phyloP scores from a whole-genome alignment of 108 stramenopile species.

The Chaetoceros muelleri region DNA sequence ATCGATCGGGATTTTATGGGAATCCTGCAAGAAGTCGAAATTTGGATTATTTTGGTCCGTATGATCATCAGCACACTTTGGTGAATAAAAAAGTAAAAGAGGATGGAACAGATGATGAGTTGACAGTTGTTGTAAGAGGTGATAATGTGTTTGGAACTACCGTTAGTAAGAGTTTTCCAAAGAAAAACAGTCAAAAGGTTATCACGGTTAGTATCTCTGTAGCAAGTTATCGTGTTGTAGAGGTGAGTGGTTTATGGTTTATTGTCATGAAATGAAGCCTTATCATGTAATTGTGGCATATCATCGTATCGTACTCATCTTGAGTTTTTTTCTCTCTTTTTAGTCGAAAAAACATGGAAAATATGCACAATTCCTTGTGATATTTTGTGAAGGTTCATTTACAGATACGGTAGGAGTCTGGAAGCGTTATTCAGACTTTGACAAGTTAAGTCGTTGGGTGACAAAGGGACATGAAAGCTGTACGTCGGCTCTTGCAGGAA shows the following conservation, averaged over 20 bases:
- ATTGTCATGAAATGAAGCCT: background rate
- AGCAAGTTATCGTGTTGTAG: conserved; percentile 81
- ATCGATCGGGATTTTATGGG: background rate
- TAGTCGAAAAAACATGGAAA: conserved; percentile 71
- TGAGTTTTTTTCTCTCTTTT: conserved; percentile 1
- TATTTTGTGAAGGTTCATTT: conserved; percentile 73
- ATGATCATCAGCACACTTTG: conserved; percentile 27
- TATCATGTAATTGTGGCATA: background rate
- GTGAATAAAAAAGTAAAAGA: conserved; percentile 40
- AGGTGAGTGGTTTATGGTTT: conserved; percentile 23
- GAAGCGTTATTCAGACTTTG: conserved; percentile 86
- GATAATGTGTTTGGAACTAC: conserved; percentile 86
- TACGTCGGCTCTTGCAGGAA: conserved; percentile 57
- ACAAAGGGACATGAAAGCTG: conserved; percentile 68
- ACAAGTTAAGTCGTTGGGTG: conserved; percentile 55
- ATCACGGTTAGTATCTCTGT: conserved; percentile 78
- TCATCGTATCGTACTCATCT: background rate
- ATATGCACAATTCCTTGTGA: conserved; percentile 79
- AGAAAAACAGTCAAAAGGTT: conserved; percentile 31
- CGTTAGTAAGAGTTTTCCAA: conserved; percentile 70
- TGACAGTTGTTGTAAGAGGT: conserved; percentile 53
- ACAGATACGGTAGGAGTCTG: conserved; percentile 82
- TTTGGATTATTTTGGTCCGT: conserved; percentile 27
- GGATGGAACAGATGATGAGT: conserved; percentile 34
- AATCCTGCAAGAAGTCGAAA: conserved; percentile 30